Percentiles rank a stretch among this genome's conserved stretches.
Evolutionary conservation across 257 asterid genomes (phyloP).

Genomic region (Perilla frutescens): DNA sequence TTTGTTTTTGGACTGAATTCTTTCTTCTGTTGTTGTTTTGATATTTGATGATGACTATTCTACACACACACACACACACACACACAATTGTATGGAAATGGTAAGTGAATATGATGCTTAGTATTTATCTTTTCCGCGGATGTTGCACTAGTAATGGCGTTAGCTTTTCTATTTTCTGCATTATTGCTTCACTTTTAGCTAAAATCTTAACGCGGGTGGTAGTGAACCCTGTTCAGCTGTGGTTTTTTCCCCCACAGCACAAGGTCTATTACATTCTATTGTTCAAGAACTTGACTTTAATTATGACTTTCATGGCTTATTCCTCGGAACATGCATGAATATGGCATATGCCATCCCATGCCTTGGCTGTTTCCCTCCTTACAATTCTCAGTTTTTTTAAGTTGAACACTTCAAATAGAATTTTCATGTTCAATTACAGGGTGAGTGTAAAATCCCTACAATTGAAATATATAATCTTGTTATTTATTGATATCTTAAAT

Average conservation of each 20-base stretch:
- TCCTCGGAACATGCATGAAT: neutral
- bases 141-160: no score
- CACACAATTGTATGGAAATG: neutral
- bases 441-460: neutral
- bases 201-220: no score
- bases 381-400: neutral
- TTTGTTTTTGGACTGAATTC: conserved; percentile 10
- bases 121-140: neutral
- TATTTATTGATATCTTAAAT: neutral
- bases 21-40: neutral
- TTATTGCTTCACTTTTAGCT: no score
- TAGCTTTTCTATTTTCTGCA: no score
- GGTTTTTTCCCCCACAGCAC: no score
- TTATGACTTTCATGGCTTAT: no score
- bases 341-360: neutral
- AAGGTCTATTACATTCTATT: neutral
- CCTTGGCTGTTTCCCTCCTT: neutral
- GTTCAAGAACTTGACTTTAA: neutral
- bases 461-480: neutral
- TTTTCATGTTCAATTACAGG: neutral
- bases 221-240: no score
- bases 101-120: neutral
- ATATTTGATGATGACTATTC: neutral
- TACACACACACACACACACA: neutral
- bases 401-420: neutral